Evolutionary conservation across 2,329 filamentous ascomycete genomes (phyloP), one percentile per base, ranked within the genome.

Genomic region (Colletotrichum eremochloae): DNA sequence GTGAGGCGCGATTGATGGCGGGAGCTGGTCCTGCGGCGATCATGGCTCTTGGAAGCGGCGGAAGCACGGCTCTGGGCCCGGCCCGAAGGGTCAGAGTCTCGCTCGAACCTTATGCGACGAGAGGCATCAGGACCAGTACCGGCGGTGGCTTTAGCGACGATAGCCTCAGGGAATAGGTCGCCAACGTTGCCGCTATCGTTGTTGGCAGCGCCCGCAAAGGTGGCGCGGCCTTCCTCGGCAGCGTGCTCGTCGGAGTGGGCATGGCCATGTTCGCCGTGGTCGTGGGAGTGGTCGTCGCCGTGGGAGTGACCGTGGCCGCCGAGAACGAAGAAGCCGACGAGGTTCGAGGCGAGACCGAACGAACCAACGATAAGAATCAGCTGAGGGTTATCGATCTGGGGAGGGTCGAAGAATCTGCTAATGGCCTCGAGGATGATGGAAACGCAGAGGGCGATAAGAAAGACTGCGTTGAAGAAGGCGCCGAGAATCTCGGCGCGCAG

Each of bases 341-440:
- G 88, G 79, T 99, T 99, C 42, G 95, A 98, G 9, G 91, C 87
- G 18, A 99, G 88, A 63, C 96, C 96, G 71, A 94, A 88, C 74
- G 89, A 95, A 52, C 96, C 96, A 63, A 99, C 96, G 74, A 96
- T 92, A 71, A 97, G 90, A 75, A 99, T 95, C 48, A 99, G 87
- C 77, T 92, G 89, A 1, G 96, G 95, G 78, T 97, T 94, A 63
- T 87, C 87, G 78, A 99, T 95, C 80, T 93, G 91, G 78, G 96
- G 95, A 9, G 95, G 95, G 78, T 98, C 94, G 79, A 98, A 88
- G 76, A 99, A 93, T 79, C 96, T 93, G 78, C 95, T 94, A 73
- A 98, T 89, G 20, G 96, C 96, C 83, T 99, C 96, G 77, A 99
- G 91, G 79, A 98, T 93, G 82, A 99, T 99, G 63, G 96, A 97